Evolutionary conservation across 2,329 filamentous ascomycete species (phyloP).

Genomic region (Rhytidhysteron rufulum): DNA sequence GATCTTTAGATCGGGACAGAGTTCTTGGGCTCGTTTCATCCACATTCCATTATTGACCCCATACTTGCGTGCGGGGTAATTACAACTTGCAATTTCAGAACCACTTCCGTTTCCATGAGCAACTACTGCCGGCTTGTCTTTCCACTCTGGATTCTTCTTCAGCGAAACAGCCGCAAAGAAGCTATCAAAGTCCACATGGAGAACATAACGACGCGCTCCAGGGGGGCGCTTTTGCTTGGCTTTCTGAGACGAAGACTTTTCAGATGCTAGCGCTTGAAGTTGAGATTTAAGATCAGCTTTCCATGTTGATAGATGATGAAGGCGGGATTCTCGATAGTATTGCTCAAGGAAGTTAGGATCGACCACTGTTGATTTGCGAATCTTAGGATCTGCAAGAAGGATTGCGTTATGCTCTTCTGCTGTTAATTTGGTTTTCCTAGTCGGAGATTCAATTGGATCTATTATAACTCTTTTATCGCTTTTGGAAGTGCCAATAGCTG

Average conservation of each 20-base stretch:
- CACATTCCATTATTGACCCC: constrained; percentile 98
- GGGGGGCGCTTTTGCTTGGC: constrained; percentile 52
- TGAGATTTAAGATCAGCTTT: constrained; percentile 90
- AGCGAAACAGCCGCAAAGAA: constrained; percentile 95
- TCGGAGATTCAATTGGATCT: constrained; percentile 6
- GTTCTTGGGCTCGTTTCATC: constrained; percentile 85
- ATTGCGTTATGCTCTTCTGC: constrained; percentile 91
- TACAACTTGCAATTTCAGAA: constrained; percentile 96
- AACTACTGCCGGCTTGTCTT: constrained; percentile 78
- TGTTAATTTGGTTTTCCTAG: constrained; percentile 55
- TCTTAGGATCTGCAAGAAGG: constrained; percentile 76
- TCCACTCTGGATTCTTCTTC: constrained; percentile 70
- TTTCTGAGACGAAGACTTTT: constrained; percentile 57
- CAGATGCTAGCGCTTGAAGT: constrained; percentile 74
- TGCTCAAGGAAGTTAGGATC: constrained; percentile 93
- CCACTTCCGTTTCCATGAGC: constrained; percentile 81
- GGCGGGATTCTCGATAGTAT: constrained; percentile 88
- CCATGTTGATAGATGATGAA: constrained; percentile 95
- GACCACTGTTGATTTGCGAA: constrained; percentile 83
- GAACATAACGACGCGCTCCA: constrained; percentile 72
- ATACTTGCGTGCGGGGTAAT: constrained; percentile 81
- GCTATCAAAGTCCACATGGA: constrained; percentile 97
- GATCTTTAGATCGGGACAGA: constrained; percentile 82
- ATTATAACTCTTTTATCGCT: constrained; percentile 1
- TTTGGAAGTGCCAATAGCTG: background rate